Conservation (phyloP, 306 rosid genomes). For the Pterocarpus santalinus region DNA sequence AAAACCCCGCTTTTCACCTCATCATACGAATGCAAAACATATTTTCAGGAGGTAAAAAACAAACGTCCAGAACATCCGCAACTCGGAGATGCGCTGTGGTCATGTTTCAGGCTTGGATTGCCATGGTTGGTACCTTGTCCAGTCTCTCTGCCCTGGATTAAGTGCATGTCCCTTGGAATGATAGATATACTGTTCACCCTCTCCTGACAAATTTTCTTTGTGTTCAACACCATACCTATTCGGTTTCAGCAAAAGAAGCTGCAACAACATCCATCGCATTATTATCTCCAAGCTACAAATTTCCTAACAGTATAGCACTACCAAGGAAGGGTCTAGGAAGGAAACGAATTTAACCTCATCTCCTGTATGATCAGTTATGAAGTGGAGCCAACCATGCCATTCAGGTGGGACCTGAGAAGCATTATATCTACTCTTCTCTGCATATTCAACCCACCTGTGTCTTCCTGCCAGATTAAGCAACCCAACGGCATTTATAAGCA, state of each 20-base stretch:
- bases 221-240: constrained; percentile 87
- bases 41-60: constrained; percentile 33
- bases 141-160: constrained; percentile 90
- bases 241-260: constrained; percentile 93
- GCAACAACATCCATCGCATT: constrained; percentile 45
- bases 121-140: constrained; percentile 98
- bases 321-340: constrained; percentile 13
- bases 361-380: constrained; percentile 92
- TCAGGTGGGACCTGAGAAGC: constrained; percentile 99
- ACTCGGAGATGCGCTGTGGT: constrained; percentile 30
- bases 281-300: constrained; percentile 15
- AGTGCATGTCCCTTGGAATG: constrained; percentile 98
- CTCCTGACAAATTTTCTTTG: constrained; percentile 88
- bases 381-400: constrained; percentile 99
- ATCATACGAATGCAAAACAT: constrained; percentile 29
- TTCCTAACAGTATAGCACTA: constrained; percentile 27
- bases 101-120: constrained; percentile 65
- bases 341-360: constrained; percentile 72
- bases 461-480: constrained; percentile 71
- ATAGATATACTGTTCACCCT: constrained; percentile 87
- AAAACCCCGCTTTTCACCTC: constrained; percentile 33
- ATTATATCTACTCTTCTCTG: constrained; percentile 88
- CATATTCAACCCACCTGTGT: constrained; percentile 99
- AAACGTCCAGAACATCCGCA: constrained; percentile 26
- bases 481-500: constrained; percentile 8